Conservation (phyloP, 164 flowering plant genomes). For the Umbellularia californica region DNA sequence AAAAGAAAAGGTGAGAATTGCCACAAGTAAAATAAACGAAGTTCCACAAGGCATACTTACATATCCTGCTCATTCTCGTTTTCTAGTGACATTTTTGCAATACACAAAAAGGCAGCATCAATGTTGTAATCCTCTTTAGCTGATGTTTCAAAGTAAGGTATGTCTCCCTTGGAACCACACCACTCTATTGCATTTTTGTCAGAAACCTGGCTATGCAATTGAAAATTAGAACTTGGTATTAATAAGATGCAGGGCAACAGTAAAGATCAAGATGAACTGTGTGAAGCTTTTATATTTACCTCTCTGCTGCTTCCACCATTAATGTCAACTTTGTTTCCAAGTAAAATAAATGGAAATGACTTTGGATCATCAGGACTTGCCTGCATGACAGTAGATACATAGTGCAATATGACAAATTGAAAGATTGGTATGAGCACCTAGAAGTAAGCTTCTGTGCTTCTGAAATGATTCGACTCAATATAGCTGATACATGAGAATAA, state of each 20-base stretch:
- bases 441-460: neutral
- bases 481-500: too few relatives aligned
- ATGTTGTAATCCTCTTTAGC: conserved; percentile 91
- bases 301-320: conserved; percentile 97
- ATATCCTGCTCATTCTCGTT: conserved; percentile 78
- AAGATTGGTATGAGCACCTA: neutral
- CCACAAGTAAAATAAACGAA: too few relatives aligned
- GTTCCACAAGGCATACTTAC: conserved; percentile 37
- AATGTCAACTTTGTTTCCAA: conserved; percentile 88
- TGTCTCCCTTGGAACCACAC: conserved; percentile 85
- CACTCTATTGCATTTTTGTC: conserved; percentile 92
- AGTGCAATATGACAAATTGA: neutral
- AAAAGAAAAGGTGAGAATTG: too few relatives aligned
- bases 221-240: neutral
- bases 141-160: conserved; percentile 92
- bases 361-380: conserved; percentile 77
- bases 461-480: neutral
- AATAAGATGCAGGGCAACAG: neutral
- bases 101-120: conserved; percentile 72
- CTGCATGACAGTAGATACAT: conserved; percentile 27
- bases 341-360: conserved; percentile 79
- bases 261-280: neutral
- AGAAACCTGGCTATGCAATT: conserved; percentile 54
- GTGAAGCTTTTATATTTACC: conserved; percentile 33
- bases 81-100: conserved; percentile 76